Evolutionary conservation across 2,329 filamentous ascomycete species (phyloP).

Genomic region (Xylaria arbuscula): DNA sequence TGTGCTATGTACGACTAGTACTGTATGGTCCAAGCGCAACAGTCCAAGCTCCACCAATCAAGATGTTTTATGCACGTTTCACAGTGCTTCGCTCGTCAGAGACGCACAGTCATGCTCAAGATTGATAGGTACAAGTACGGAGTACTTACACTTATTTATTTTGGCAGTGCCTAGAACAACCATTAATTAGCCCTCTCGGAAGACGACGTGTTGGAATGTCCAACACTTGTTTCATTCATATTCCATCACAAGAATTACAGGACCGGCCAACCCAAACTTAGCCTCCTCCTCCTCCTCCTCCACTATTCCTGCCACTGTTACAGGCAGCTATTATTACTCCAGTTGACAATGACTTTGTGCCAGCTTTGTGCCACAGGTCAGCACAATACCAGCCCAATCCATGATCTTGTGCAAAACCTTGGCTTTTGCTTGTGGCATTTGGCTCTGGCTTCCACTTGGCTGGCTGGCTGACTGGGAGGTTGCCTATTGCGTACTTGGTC

Average conservation of each 20-base stretch:
- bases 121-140: background rate
- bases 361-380: conserved; percentile 27
- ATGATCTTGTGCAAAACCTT: conserved; percentile 1
- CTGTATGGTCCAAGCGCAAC: background rate
- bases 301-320: conserved; percentile 1
- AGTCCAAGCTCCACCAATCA: background rate
- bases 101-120: conserved; percentile 10
- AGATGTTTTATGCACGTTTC: background rate
- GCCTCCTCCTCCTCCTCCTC: background rate
- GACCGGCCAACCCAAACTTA: background rate
- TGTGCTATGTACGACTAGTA: background rate
- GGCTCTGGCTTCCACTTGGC: background rate
- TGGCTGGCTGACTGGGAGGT: conserved; percentile 8
- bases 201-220: background rate
- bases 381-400: conserved; percentile 25
- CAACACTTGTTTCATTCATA: conserved; percentile 1
- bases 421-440: conserved; percentile 1
- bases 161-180: conserved; percentile 16
- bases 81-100: conserved; percentile 10
- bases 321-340: background rate
- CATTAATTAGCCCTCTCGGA: conserved; percentile 11
- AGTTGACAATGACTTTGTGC: background rate
- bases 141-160: background rate
- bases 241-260: background rate
- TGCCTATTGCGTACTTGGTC: conserved; percentile 13